Evolutionary conservation across 2,329 filamentous ascomycete genomes (phyloP), one percentile per base, ranked within the genome.

Genomic region (Xylaria sp.): DNA sequence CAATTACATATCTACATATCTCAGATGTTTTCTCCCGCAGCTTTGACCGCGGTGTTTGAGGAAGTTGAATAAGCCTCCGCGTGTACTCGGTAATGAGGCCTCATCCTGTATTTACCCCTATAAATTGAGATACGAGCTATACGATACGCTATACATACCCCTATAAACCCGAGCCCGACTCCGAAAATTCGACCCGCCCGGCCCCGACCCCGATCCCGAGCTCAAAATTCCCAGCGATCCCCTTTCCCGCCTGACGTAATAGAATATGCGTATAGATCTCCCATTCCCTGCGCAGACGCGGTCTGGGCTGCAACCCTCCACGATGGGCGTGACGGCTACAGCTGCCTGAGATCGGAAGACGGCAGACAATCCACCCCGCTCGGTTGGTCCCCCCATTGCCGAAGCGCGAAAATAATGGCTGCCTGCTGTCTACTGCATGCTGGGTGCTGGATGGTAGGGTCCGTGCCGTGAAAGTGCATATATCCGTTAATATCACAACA

Each of bases 191-290:
- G 45, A 27, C 45, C 57, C 47, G 59, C 17, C 48, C 48, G 59
- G 48, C 17, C 47, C 47, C 59, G 59, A 61, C 14, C 48, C 60
- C 60, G 60, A 57, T n/a, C 54, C 54, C 54, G 54, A 27, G 24
- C 24, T 27, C 24, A 57, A 24, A 57, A 24, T 19, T 50, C 17
- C 7, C 6, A 39, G 30, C 51, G 27, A 61, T 39, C 47, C 59
- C 48, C 59, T 32, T 34, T 61, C 32, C 39, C 32, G 0, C 47
- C 34, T 61, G 59, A 61, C 48, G 59, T 21, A 54, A 54, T 54
- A 14, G 48, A 61, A 11, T n/a, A 21, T n/a, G 48, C 30, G 12
- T 7, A 12, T 14, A 54, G 48, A 54, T 54, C 32, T 21, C 47
- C 6, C 47, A 21, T 42, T 5, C 11, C 39, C 14, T 42, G 11